These are phyloP conservation scores for Pochonia chlamydosporia DNA, from an alignment of 2,329 filamentous ascomycete genomes.

Conservation along the genomic window DNA sequence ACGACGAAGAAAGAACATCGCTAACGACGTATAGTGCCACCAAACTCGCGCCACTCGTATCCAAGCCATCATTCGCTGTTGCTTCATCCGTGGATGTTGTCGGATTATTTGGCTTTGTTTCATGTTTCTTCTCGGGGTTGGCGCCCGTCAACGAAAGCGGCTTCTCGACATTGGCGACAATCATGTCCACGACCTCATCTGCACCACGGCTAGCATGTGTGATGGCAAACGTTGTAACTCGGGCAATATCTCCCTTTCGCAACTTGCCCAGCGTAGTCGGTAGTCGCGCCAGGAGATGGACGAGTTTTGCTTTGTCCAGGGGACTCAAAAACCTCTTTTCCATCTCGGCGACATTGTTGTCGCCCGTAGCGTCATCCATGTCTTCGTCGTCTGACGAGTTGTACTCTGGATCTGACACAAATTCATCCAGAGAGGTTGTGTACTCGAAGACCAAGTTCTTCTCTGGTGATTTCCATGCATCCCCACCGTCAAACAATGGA, in stretches of 20 bases:
- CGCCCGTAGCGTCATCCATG: constrained; percentile 51
- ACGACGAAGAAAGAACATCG: constrained; percentile 74
- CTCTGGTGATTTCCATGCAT: constrained; percentile 73
- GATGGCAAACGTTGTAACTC: constrained; percentile 83
- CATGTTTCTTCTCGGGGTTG: constrained; percentile 50
- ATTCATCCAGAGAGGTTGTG: constrained; percentile 67
- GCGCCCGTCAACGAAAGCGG: constrained; percentile 70
- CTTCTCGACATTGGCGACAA: constrained; percentile 73
- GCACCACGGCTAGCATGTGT: constrained; percentile 78
- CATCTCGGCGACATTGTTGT: constrained; percentile 37
- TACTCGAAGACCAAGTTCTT: constrained; percentile 73
- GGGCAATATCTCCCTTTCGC: constrained; percentile 78
- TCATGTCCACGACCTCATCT: constrained; percentile 85
- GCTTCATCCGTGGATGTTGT: constrained; percentile 23
- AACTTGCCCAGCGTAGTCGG: constrained; percentile 70
- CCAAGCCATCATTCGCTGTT: constrained; percentile 39
- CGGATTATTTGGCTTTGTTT: constrained; percentile 25
- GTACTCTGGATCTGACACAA: constrained; percentile 79
- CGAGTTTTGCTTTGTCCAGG: constrained; percentile 75
- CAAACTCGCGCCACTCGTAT: constrained; percentile 67
- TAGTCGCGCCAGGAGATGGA: constrained; percentile 75
- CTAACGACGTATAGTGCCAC: constrained; percentile 72
- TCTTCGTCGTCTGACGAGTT: constrained; percentile 83
- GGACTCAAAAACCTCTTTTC: constrained; percentile 71
- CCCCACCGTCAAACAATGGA: constrained; percentile 68